Conservation (phyloP, 441 rosid species). For the Isatis lusitanica region DNA sequence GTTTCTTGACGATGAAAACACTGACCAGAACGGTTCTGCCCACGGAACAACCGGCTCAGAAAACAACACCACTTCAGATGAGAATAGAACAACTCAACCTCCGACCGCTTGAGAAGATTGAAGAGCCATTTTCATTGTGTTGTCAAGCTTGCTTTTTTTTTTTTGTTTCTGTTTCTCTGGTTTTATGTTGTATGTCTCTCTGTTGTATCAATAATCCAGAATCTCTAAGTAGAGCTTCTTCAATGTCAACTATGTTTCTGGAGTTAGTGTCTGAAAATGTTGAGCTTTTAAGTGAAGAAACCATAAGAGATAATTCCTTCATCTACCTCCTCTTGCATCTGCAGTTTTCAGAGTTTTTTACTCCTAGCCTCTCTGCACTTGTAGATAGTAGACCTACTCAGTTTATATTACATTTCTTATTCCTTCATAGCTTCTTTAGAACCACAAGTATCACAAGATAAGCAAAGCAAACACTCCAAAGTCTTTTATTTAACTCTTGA, state of each 20-base stretch:
- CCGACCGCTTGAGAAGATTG: background rate
- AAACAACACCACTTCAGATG: background rate
- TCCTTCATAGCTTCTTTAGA: background rate
- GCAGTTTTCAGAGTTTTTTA: background rate
- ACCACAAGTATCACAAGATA: background rate
- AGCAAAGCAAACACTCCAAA: constrained; percentile 21
- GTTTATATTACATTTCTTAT: background rate
- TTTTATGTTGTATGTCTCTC: constrained; percentile 11
- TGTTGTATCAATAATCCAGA: constrained; percentile 23
- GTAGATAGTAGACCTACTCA: background rate
- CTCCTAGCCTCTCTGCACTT: background rate
- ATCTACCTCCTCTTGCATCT: background rate
- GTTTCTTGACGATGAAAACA: constrained; percentile 9
- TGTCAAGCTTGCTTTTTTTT: background rate
- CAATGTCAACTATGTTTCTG: background rate
- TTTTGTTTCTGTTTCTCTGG: background rate
- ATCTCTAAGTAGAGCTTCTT: constrained; percentile 10
- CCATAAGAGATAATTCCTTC: background rate
- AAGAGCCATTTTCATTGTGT: background rate
- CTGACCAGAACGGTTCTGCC: background rate
- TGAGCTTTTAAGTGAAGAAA: background rate
- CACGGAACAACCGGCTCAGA: background rate
- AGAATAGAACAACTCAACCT: background rate
- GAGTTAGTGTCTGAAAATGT: background rate
- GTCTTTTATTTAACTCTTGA: constrained; percentile 15